Evolutionary conservation across 768 basidiomycete genomes (phyloP), one percentile per base, ranked within the genome.

Genomic region (Steccherinum ochraceum): DNA sequence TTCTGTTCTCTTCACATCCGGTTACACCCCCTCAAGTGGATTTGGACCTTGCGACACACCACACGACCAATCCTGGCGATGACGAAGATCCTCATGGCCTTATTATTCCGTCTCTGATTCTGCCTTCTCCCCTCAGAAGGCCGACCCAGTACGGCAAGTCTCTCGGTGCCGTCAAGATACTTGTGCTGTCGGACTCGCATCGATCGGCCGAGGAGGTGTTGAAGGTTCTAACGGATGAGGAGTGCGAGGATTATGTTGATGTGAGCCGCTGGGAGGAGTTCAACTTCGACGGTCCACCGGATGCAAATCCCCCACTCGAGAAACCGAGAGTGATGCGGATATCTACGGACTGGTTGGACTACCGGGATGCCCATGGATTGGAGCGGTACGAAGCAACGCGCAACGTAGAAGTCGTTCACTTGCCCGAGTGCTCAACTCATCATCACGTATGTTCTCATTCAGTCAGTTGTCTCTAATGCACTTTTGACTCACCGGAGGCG

Each of bases 1-100:
- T 86, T 73, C 85, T 88, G 69, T 87, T 86, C 69, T 86, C 84
- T 25, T 87, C 85, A 10, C 81, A 84, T 83, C 54, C 85, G 81
- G 2, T 80, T 77, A 0, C 81, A 78, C 45, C 67, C 71, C 58
- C 30, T 18, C 45, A 49, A 21, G 48, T 56, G 16, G 52, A 53
- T 21, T 12, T 46, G 12, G 46, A 47, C 40, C 46, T 44, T 39
- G 27, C 23, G 24, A 20, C 25, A 26, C 55, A 41, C 24, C 41
- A 54, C 5, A 16, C 30, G 19, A 11, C 7, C 18, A 11, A 18
- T 20, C 12, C 20, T 11, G 24, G 18, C 50, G 66, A 67, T 54
- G 57, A 56, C 53, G 64, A 61, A 48, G 70, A 73, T 23, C 64
- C 63, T 25, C 48, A 48, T 13, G 48, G n/a, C 12, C n/a, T 87